Evolutionary conservation across 2,329 filamentous ascomycete species (phyloP).

Genomic region (Microdochium nivale): DNA sequence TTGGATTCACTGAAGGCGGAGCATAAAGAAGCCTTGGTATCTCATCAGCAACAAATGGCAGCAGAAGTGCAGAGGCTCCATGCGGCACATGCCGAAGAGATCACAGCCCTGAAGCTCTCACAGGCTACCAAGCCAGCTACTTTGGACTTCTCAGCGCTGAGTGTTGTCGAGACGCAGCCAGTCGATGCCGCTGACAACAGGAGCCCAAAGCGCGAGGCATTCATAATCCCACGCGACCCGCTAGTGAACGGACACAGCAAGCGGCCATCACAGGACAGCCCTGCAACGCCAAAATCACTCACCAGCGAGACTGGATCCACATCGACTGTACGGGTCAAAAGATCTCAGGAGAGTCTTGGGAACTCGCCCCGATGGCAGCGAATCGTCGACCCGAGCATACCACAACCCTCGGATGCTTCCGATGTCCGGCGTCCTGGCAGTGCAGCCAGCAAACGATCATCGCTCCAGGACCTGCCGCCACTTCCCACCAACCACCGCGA

Average conservation of each 20-base stretch:
- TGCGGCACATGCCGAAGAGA: conserved; percentile 8
- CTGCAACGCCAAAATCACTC: not conserved
- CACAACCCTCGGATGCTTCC: conserved; percentile 25
- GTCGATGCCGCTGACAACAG: conserved; percentile 26
- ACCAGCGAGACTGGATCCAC: conserved; percentile 17
- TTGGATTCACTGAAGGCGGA: not conserved
- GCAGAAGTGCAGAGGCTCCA: conserved; percentile 1
- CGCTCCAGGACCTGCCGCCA: conserved; percentile 49
- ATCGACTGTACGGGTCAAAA: conserved; percentile 30
- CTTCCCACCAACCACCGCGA: conserved; percentile 77
- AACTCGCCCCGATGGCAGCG: conserved; percentile 32
- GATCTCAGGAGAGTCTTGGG: conserved; percentile 40
- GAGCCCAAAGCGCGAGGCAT: conserved; percentile 45
- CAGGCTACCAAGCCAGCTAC: conserved; percentile 15
- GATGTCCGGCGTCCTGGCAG: conserved; percentile 56
- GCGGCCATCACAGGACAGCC: not conserved
- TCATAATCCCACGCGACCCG: conserved; percentile 46
- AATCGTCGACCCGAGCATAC: conserved; percentile 22
- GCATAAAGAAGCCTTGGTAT: conserved; percentile 6
- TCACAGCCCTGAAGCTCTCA: conserved; percentile 18
- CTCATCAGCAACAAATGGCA: conserved; percentile 7
- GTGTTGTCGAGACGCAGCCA: conserved; percentile 36
- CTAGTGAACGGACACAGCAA: conserved; percentile 25
- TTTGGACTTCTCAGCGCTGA: conserved; percentile 34
- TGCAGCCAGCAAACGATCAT: conserved; percentile 53